Base-by-base conservation (phyloP, 768 basidiomycete genomes). In the Termitomyces eurrhizus region DNA sequence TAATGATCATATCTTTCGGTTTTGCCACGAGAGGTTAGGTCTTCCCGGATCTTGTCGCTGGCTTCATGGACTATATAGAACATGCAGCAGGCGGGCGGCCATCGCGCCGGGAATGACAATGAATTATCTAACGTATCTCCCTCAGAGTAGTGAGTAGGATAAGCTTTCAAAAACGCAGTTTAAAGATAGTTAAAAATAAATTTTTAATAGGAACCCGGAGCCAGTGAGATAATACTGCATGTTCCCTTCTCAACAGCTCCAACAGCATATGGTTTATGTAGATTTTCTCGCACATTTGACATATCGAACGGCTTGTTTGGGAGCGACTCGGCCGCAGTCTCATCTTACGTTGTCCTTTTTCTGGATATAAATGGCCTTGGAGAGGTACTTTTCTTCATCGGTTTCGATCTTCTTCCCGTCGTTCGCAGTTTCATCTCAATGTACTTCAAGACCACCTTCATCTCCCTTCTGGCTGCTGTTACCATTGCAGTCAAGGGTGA, bases 401-500 rank as follows among this genome's bases (percentile, higher is more conserved):
- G 26, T n/a, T n/a, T 54, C 39, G 52, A 54, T 54, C n/a, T 1
- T 33, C 11, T 13, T 44, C 7, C 16, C 5, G 16, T 41, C 39
- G 13, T 16, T 18, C 32, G 16, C 41, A 33, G 32, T n/a, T 44
- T 44, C n/a, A 55, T 13, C 37, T 51, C 39, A 32, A 60, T 60
- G 59, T 6, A 60, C 18, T 60, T 65, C 62, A 66, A 56, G 52
- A 24, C 67, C 51, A 16, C 63, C 51, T 49, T 63, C 29, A 49
- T 64, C 39, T 41, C 68, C 24, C 50, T 73, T n/a, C 55, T 67
- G n/a, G 52, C 45, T n/a, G 26, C 62, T 46, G 59, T 62, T 44
- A 48, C 69, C 44, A 44, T 67, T 36, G 65, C 58, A 39, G 59
- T 67, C 24, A 49, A 58, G 12, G 76, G 71, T 39, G 76, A 78